Evolutionary conservation across 2,329 filamentous ascomycete genomes (phyloP), one percentile per base, ranked within the genome.

Genomic region (Ambrosiella xylebori): DNA sequence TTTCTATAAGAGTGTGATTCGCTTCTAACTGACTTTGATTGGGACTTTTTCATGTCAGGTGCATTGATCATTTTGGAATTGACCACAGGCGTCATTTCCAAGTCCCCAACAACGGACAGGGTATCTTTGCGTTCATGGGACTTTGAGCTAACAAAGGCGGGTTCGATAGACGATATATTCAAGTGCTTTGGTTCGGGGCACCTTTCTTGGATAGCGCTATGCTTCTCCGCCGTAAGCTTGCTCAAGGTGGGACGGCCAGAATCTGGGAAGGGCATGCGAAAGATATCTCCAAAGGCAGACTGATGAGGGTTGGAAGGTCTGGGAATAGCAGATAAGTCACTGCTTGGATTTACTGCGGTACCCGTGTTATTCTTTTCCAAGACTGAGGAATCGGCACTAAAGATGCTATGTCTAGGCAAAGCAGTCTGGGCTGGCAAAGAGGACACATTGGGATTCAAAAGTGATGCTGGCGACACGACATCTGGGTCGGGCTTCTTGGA

Each of bases 21-120:
- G 6, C 12, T 35, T 9, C 8, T 39, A 1, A 13, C 11, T 27
- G 38, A n/a, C 13, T 53, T 60, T 15, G 36, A 36, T 11, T 41
- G 12, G 47, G 27, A 19, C 13, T 51, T 51, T 19, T 51, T 8
- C 8, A 19, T 40, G n/a, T 35, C n/a, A 13, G 7, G 1, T 36
- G 47, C 1, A 19, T 27, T 5, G 41, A n/a, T 7, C 38, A 39
- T 41, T 19, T 50, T 1, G 40, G 40, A 0, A 49, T 57, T 27
- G 39, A 47, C 7, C 7, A 54, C 9, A 5, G 50, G 47, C 7
- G 54, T 57, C 47, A 51, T 57, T 41, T 60, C 54, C 11, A 60
- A 54, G 35, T 60, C 58, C 1, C 58, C 58, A 4, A 60, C 58
- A 50, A 60, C 41, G 11, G 54, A 60, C 12, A 50, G 54, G 3